Evolutionary conservation across 2,329 filamentous ascomycete genomes (phyloP).

Genomic region (Penicillium sp.): DNA sequence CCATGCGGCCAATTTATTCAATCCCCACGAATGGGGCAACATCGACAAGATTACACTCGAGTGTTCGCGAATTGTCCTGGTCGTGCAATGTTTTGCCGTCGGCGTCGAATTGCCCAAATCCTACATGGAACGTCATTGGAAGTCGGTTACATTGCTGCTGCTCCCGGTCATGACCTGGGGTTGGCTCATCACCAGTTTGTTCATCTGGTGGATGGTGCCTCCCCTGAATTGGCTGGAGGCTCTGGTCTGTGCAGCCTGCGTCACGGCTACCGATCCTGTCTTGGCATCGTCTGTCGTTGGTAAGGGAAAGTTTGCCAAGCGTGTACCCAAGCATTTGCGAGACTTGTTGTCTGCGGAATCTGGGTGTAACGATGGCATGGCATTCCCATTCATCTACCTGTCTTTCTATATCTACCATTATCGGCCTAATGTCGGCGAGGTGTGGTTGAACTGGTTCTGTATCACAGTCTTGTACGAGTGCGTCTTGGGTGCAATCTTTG

Average conservation of each 20-base stretch:
- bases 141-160: slow-evolving; percentile 79
- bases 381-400: slow-evolving; percentile 95
- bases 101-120: slow-evolving; percentile 65
- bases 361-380: slow-evolving; percentile 99
- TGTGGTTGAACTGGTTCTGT: slow-evolving; percentile 83
- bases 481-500: slow-evolving; percentile 84
- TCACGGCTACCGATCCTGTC: slow-evolving; percentile 95
- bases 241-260: slow-evolving; percentile 81
- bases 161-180: slow-evolving; percentile 97
- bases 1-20: slow-evolving; percentile 61
- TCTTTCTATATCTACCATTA: slow-evolving; percentile 86
- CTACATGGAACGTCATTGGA: slow-evolving; percentile 99
- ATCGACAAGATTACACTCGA: slow-evolving; percentile 65
- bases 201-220: slow-evolving; percentile 87
- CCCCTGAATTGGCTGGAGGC: slow-evolving; percentile 84
- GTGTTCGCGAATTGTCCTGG: slow-evolving; percentile 67
- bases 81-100: slow-evolving; percentile 70
- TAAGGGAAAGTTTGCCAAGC: slow-evolving; percentile 97
- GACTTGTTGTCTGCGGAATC: slow-evolving; percentile 94
- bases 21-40: slow-evolving; percentile 61
- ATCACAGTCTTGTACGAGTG: slow-evolving; percentile 93
- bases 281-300: slow-evolving; percentile 95
- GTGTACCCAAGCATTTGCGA: slow-evolving; percentile 94
- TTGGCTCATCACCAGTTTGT: slow-evolving; percentile 76
- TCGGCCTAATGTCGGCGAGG: slow-evolving; percentile 61